Conservation (phyloP, 805 yeast species). For the Candida palmyrensis region DNA sequence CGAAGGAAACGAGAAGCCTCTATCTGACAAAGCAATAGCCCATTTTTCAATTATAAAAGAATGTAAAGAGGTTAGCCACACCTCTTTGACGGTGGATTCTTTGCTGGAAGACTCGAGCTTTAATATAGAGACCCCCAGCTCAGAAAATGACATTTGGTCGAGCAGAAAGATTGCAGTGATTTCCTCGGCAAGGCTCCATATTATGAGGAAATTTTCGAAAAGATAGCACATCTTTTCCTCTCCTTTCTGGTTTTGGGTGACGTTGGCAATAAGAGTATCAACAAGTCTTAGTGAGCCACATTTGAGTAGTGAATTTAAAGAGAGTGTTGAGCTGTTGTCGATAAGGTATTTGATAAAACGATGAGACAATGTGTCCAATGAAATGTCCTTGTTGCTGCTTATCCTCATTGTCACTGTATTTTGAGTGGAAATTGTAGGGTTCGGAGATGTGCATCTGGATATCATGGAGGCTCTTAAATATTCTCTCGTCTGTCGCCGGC, state of each 20-base stretch:
- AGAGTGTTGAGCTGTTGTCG: constrained; percentile 16
- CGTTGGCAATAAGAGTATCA: constrained; percentile 25
- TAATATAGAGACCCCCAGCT: constrained; percentile 18
- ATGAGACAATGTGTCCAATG: constrained; percentile 24
- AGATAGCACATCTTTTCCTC: constrained; percentile 20
- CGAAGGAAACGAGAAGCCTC: constrained; percentile 23
- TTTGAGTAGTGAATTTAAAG: constrained; percentile 19
- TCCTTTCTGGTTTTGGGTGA: constrained; percentile 7
- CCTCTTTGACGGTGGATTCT: constrained; percentile 4
- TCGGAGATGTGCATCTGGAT: constrained; percentile 16
- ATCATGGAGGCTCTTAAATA: not conserved
- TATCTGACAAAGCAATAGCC: constrained; percentile 38
- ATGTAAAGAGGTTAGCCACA: constrained; percentile 24
- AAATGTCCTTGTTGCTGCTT: constrained; percentile 10
- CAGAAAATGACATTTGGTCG: constrained; percentile 5
- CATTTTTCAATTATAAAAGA: constrained; percentile 37
- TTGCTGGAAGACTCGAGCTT: constrained; percentile 10
- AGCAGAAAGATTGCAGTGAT: constrained; percentile 10
- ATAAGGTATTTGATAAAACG: constrained; percentile 24
- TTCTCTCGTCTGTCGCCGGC: too few relatives aligned
- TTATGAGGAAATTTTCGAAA: constrained; percentile 27
- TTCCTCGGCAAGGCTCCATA: constrained; percentile 14
- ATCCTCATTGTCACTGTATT: constrained; percentile 15
- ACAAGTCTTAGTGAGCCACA: constrained; percentile 34
- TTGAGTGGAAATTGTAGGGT: constrained; percentile 13